These are phyloP conservation scores for Paratinospora sagittata DNA, from an alignment of 164 flowering plant genomes.

Conservation along the genomic window DNA sequence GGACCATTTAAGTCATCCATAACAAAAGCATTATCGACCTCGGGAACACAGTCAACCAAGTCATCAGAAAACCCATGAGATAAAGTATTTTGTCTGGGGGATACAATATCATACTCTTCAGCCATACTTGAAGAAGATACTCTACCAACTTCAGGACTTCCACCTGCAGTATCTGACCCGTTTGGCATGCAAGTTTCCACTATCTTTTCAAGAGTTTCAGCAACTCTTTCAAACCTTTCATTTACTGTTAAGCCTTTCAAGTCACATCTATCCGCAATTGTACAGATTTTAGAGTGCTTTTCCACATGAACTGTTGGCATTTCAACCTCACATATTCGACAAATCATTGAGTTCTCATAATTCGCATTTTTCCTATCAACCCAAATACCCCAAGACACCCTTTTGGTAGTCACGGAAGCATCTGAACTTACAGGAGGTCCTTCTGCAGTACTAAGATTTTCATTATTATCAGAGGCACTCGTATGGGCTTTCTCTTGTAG, in stretches of 20 bases:
- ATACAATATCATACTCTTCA: constrained; percentile 37
- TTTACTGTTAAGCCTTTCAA: constrained; percentile 81
- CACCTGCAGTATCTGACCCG: constrained; percentile 42
- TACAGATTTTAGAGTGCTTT: constrained; percentile 91
- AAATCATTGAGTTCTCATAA: constrained; percentile 70
- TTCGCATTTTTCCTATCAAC: constrained; percentile 46
- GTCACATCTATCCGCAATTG: constrained; percentile 94
- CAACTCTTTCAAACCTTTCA: constrained; percentile 84
- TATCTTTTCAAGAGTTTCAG: constrained; percentile 79
- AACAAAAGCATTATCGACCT: constrained; percentile 36
- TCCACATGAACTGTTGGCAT: constrained; percentile 88
- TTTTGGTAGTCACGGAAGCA: constrained; percentile 30
- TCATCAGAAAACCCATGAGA: constrained; percentile 39
- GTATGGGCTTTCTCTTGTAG: constrained; percentile 26
- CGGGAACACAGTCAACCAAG: constrained; percentile 43
- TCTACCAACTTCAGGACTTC: constrained; percentile 43
- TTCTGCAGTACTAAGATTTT: constrained; percentile 30
- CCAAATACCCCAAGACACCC: constrained; percentile 47
- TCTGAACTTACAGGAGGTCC: constrained; percentile 28
- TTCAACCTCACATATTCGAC: constrained; percentile 96
- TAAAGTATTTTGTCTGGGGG: constrained; percentile 30
- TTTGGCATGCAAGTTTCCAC: constrained; percentile 67
- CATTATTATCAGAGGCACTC: constrained; percentile 21
- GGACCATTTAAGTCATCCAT: constrained; percentile 41
- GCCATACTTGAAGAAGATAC: constrained; percentile 30